phyloP scores from a whole-genome alignment of 495 filamentous ascomycete species.

The Aspergillus bridgeri region DNA sequence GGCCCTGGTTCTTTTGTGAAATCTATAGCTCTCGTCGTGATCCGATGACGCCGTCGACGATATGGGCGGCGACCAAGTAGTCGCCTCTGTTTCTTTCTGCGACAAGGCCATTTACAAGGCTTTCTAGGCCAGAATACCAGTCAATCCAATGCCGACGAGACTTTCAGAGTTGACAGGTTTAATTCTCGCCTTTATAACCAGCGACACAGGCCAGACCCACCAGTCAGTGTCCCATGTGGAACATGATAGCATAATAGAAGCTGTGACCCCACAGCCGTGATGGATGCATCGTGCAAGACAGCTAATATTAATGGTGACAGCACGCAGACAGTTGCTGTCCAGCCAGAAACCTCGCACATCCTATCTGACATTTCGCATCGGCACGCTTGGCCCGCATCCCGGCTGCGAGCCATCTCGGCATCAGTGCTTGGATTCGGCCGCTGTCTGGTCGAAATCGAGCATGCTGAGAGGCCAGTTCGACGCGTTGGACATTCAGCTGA shows the following conservation, averaged over 20 bases:
- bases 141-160: neutral
- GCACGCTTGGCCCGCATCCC: neutral
- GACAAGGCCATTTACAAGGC: neutral
- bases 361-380: neutral
- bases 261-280: neutral
- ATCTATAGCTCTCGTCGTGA: constrained; percentile 25
- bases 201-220: neutral
- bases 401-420: neutral
- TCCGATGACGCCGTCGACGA: constrained; percentile 14
- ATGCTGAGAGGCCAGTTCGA: neutral
- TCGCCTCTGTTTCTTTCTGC: constrained; percentile 17
- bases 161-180: neutral
- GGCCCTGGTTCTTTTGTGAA: constrained; percentile 19
- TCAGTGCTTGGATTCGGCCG: neutral
- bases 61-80: constrained; percentile 7
- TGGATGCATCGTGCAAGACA: neutral
- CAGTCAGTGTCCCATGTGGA: neutral
- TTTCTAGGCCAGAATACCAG: neutral
- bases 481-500: neutral
- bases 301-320: neutral
- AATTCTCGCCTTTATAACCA: neutral
- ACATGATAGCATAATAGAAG: neutral
- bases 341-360: neutral
- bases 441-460: neutral
- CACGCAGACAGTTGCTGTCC: neutral